A percentile compares a stretch with the other conserved stretches of the same genome.
These are phyloP conservation scores for Linnemannia zychae DNA, from an alignment of 192 early-diverging fungal genomes.

Conservation along the genomic window DNA sequence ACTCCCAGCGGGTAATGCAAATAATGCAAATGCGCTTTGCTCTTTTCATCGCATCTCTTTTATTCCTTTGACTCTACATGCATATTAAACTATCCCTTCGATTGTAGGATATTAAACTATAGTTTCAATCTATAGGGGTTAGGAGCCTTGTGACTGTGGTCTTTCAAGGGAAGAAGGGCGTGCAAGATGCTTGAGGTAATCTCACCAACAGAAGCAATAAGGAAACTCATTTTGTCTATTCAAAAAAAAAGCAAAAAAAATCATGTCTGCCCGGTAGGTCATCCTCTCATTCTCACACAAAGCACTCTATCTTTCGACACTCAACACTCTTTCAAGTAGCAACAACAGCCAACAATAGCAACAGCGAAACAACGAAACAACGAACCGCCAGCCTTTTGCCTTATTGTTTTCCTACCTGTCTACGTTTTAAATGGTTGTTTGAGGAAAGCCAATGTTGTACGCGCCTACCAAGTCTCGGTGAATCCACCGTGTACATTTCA, in stretches of 20 bases:
- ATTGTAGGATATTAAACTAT: too few relatives aligned
- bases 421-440: background rate
- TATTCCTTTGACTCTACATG: too few relatives aligned
- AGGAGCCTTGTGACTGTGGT: background rate
- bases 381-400: background rate
- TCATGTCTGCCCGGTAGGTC: slow-evolving; percentile 51
- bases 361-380: background rate
- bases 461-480: slow-evolving; percentile 3
- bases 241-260: slow-evolving; percentile 58
- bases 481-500: background rate
- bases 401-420: background rate
- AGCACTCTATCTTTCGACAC: too few relatives aligned
- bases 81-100: too few relatives aligned
- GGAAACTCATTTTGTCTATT: slow-evolving; percentile 45
- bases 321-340: background rate
- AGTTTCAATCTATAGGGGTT: too few relatives aligned
- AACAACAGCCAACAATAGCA: background rate
- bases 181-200: background rate
- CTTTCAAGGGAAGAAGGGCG: background rate
- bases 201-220: background rate
- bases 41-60: too few relatives aligned
- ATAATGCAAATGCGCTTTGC: too few relatives aligned
- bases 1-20: too few relatives aligned
- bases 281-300: background rate
- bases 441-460: slow-evolving; percentile 2